phyloP scores from a whole-genome alignment of 2,329 filamentous ascomycete species.

The Truncatella angustata region DNA sequence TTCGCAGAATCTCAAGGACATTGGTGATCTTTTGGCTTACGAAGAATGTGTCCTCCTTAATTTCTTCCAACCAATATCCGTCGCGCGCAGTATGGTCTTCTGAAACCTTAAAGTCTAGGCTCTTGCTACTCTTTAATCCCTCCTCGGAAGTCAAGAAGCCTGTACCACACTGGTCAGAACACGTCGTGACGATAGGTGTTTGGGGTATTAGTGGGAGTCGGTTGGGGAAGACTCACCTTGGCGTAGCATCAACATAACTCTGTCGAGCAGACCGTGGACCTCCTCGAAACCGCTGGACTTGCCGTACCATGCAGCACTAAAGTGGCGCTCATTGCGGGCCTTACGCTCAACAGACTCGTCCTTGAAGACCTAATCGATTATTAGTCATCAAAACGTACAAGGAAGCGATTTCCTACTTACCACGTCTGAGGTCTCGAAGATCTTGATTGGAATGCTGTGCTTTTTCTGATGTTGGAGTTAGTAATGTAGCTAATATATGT shows the following conservation, averaged over 20 bases:
- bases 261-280: slow-evolving; percentile 90
- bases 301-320: slow-evolving; percentile 85
- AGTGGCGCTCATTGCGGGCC: slow-evolving; percentile 89
- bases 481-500: too few relatives aligned
- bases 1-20: too few relatives aligned
- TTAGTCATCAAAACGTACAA: too few relatives aligned
- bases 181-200: too few relatives aligned
- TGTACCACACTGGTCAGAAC: too few relatives aligned
- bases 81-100: slow-evolving; percentile 58
- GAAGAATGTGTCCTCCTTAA: slow-evolving; percentile 90
- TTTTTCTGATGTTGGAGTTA: too few relatives aligned
- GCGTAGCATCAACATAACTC: slow-evolving; percentile 88
- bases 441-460: slow-evolving; percentile 71
- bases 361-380: too few relatives aligned
- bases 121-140: slow-evolving; percentile 50
- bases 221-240: slow-evolving; percentile 41
- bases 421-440: slow-evolving; percentile 80
- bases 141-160: slow-evolving; percentile 80
- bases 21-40: too few relatives aligned
- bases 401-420: slow-evolving; percentile 81
- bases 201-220: too few relatives aligned
- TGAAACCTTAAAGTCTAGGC: slow-evolving; percentile 50
- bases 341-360: slow-evolving; percentile 82
- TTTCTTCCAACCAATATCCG: slow-evolving; percentile 92
- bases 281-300: slow-evolving; percentile 94